Evolutionary conservation across 2,329 filamentous ascomycete genomes (phyloP), one percentile per base, ranked within the genome.

Genomic region (Aureobasidium melanogenum): DNA sequence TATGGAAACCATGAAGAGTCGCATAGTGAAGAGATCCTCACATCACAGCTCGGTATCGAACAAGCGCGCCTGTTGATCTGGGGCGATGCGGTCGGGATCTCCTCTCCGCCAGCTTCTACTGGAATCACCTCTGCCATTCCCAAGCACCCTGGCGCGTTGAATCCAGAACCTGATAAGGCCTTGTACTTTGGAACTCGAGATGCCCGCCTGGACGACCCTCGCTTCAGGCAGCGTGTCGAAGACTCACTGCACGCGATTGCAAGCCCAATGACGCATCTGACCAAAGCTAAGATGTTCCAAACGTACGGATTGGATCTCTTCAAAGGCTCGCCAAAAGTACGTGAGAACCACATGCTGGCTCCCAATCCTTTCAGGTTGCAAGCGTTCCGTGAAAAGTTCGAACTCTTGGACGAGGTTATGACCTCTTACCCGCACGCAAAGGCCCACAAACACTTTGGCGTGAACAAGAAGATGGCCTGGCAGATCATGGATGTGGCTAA

Each of bases 21-120:
- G 43, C 73, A 72, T 62, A 69, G 70, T 15, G 76, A 80, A 64
- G 76, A 76, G 63, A 70, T 77, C 24, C 71, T 75, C 24, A 70
- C 79, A 30, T 70, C 74, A 3, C 72, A 74, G 57, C 68, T 79
- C 6, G 77, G 77, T 58, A 71, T 80, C 26, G 75, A 79, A 65
- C 77, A 80, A 66, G 76, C 76, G 39, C 71, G 77, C 28, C 70
- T 80, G 48, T 69, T 80, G 60, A 78, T 78, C 62, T 79, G 77
- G 70, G 77, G 77, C n/a, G 75, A 78, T 66, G 73, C 74, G 5
- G 71, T 79, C 12, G 77, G 77, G 26, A 74, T 80, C 30, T 73
- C 72, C 22, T 75, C 75, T 22, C 76, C 76, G 19, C 76, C 76
- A 19, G 67, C 71, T 2, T 71, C 69, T 1, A 76, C 78, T 57